Base-by-base conservation (phyloP, 2,329 filamentous ascomycete species). In the Arthrobotrys pseudoclavata region DNA sequence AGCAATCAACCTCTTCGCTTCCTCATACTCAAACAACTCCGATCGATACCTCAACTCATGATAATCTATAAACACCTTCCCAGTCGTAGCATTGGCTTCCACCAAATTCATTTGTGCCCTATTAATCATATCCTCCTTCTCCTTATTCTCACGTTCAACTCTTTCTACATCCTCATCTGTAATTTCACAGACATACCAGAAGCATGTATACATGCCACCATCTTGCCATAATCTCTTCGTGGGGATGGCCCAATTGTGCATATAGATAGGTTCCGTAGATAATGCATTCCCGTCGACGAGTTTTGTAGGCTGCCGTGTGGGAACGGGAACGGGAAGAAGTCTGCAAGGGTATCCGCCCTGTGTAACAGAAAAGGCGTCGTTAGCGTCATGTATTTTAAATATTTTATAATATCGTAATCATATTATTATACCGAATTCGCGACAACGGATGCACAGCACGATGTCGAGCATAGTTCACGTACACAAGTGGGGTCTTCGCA, bases 251-350 rank as follows among this genome's bases (percentile, higher is more conserved):
- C 69, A 78, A 50, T 76, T 71, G 48, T 78, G 75, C 68, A 72
- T 78, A 42, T 78, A 78, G n/a, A 78, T 71, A 4, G 75, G 68
- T 50, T 78, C 75, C 0, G 75, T 68, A 13, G 68, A 71, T 18
- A 78, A 34, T 1, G 53, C 13, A 4, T 52, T 63, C 26, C 48
- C 29, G 34, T 67, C 66, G 13, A 22, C 55, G 20, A 22, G 22
- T 26, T 78, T 78, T 34, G 55, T 67, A 15, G 75, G 75, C 12
- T 71, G 61, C 22, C 68, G 67, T 20, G 75, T 72, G 15, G 67
- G 55, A n/a, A 78, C 69, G 12, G 68, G 75, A n/a, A 78, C 68
- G 13, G 75, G 75, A 15, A 78, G 75, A 7, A 78, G 68, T 50
- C 61, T 48, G 55, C 69, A 71, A 4, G 75, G 75, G 29, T 78